Base-by-base conservation (phyloP, 2,329 filamentous ascomycete species). In the Claviceps fusiformis region DNA sequence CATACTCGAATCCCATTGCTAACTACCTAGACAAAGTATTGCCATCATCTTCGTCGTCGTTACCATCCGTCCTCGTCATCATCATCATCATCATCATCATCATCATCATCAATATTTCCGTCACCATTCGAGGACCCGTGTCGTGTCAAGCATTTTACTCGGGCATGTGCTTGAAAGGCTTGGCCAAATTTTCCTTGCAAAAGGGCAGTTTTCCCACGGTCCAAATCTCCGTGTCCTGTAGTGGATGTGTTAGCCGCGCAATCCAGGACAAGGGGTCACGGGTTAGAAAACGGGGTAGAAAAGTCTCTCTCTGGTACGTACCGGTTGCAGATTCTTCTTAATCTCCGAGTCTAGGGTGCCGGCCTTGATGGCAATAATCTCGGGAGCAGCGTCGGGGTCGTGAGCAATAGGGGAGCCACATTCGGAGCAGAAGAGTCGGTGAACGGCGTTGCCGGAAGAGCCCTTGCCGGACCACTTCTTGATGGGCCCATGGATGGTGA, bases 351-450 rank as follows among this genome's bases (percentile, higher is more conserved):
- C 79, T 53, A 86, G 73, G 27, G 81, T 82, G 56, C 83, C 83
- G 39, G 75, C 83, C 78, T 86, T 86, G 65, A 86, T 69, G 58
- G 82, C 83, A 62, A 86, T 85, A 70, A 86, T 85, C 59, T 78
- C 75, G 41, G 82, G 82, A n/a, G 82, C 81, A n/a, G 79, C 79
- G 56, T 86, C 82, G 31, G 83, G 83, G 69, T 86, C 83, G 68
- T 86, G 83, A 57, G 82, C 83, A 62, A 86, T 84, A 58, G 83
- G 83, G 17, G 80, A 84, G 59, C 83, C 83, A 69, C 83, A 86
- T 65, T 85, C 81, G 60, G 74, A 72, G 76, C 83, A 86, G 75
- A 86, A 86, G 68, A 85, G 73, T 60, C 83, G 82, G 74, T 84
- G 81, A 59, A 86, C 83, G 56, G 71, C 69, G 53, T 83, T 76